Evolutionary conservation across 78 protist species (phyloP).

Genomic region (Polysphondylium violaceum): DNA sequence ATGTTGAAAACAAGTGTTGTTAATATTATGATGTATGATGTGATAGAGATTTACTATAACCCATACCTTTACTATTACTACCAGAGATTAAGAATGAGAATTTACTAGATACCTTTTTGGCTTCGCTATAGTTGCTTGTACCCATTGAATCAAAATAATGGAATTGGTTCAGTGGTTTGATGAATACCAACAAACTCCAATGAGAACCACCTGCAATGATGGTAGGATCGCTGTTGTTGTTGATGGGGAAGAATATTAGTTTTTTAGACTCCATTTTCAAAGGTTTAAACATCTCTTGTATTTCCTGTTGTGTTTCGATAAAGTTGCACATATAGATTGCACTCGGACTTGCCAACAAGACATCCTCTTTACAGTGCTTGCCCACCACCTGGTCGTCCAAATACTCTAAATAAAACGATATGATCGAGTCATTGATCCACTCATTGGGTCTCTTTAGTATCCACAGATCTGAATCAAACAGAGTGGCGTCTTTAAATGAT

Average conservation of each 20-base stretch:
- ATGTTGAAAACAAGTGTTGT: neutral
- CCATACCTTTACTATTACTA: neutral
- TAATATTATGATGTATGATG: neutral
- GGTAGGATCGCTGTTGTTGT: constrained; percentile 38
- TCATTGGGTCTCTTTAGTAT: neutral
- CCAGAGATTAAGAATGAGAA: neutral
- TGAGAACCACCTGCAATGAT: constrained; percentile 68
- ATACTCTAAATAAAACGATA: constrained; percentile 48
- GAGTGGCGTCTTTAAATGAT: constrained; percentile 38
- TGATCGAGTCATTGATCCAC: constrained; percentile 72
- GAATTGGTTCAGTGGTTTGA: constrained; percentile 1
- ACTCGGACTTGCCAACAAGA: constrained; percentile 13
- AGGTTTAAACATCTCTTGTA: constrained; percentile 26
- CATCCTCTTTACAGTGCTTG: constrained; percentile 13
- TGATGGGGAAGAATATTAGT: constrained; percentile 37
- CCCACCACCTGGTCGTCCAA: no score
- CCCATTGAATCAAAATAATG: constrained; percentile 50
- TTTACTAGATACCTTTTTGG: neutral
- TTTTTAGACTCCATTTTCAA: constrained; percentile 3
- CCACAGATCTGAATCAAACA: constrained; percentile 35
- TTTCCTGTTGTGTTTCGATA: constrained; percentile 15
- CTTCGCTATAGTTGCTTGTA: neutral
- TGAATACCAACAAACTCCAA: constrained; percentile 49
- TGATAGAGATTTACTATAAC: neutral
- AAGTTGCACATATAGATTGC: constrained; percentile 36